These are phyloP conservation scores for Cytospora piceae DNA, from an alignment of 2,329 filamentous ascomycete genomes.

Conservation along the genomic window DNA sequence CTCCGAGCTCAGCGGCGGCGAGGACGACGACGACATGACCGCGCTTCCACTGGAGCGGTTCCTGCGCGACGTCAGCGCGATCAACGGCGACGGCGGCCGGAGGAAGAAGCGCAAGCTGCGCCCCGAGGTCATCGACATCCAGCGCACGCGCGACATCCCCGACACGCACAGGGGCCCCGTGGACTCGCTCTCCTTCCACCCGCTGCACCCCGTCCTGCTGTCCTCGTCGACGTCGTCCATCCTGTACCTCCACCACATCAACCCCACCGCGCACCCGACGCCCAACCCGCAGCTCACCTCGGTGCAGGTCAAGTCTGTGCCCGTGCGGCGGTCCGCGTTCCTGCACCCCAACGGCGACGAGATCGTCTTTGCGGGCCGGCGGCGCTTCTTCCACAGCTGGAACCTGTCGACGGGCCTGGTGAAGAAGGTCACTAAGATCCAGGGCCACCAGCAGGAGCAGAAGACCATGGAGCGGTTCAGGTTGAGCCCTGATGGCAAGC, in stretches of 20 bases:
- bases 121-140: slow-evolving; percentile 88
- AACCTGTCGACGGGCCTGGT: slow-evolving; percentile 80
- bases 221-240: slow-evolving; percentile 86
- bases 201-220: slow-evolving; percentile 82
- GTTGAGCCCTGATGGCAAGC: slow-evolving; percentile 81
- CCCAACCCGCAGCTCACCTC: slow-evolving; percentile 91
- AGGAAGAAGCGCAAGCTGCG: slow-evolving; percentile 72
- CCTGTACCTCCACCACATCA: slow-evolving; percentile 87
- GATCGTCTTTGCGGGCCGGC: slow-evolving; percentile 85
- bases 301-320: slow-evolving; percentile 80
- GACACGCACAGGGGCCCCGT: slow-evolving; percentile 79
- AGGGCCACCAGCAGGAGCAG: slow-evolving; percentile 79
- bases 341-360: slow-evolving; percentile 71
- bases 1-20: slow-evolving; percentile 41
- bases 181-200: slow-evolving; percentile 86
- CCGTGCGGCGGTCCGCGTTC: slow-evolving; percentile 85
- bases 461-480: slow-evolving; percentile 90
- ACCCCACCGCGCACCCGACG: slow-evolving; percentile 71
- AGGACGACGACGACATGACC: slow-evolving; percentile 63
- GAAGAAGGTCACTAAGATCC: slow-evolving; percentile 77
- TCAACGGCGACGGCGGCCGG: slow-evolving; percentile 58
- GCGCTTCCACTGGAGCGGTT: slow-evolving; percentile 79
- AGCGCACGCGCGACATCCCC: slow-evolving; percentile 83
- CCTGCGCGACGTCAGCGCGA: slow-evolving; percentile 72
- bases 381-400: slow-evolving; percentile 94